A percentile compares a stretch with the other conserved stretches of the same genome.
Conservation (phyloP, 2,329 filamentous ascomycete species). For the Immersiporthe knoxdaviesiana region DNA sequence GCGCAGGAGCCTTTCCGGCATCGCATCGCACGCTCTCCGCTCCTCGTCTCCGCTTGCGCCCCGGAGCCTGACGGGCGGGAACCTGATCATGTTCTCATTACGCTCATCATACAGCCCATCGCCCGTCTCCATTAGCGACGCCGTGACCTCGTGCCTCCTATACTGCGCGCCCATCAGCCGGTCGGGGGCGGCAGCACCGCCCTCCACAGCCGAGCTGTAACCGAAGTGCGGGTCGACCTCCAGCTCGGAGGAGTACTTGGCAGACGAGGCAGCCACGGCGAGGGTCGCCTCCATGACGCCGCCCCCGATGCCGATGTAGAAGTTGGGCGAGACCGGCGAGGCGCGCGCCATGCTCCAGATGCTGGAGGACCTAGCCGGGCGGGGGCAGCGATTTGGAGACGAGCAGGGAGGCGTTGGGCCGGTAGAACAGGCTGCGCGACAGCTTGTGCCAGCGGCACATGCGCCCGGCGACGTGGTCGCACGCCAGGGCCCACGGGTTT, state of each 20-base stretch:
- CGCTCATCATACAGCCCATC: constrained; percentile 33
- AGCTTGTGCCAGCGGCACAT: constrained; percentile 54
- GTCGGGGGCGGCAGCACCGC: constrained; percentile 1
- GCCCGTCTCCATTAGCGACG: constrained; percentile 36
- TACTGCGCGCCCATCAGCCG: constrained; percentile 29
- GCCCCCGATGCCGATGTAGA: constrained; percentile 55
- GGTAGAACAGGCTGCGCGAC: constrained; percentile 48
- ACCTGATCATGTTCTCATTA: constrained; percentile 29
- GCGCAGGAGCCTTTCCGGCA: constrained; percentile 17
- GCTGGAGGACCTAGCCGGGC: constrained; percentile 30
- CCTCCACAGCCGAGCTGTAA: constrained; percentile 6
- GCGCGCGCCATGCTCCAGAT: constrained; percentile 54
- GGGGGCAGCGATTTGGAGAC: constrained; percentile 41
- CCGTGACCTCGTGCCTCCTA: constrained; percentile 26
- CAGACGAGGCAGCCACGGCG: constrained; percentile 30
- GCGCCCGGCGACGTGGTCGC: constrained; percentile 40
- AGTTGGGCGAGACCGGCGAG: constrained; percentile 49
- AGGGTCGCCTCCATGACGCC: constrained; percentile 49
- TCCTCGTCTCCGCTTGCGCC: constrained; percentile 18
- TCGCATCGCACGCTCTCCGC: constrained; percentile 10
- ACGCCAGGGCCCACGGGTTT: constrained; percentile 35
- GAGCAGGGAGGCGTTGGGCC: constrained; percentile 54
- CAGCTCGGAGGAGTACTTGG: not conserved
- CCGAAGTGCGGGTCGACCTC: constrained; percentile 27
- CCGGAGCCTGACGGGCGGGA: constrained; percentile 31